These are phyloP conservation scores for Novakomyces olei DNA, from an alignment of 805 yeast species.

Conservation along the genomic window DNA sequence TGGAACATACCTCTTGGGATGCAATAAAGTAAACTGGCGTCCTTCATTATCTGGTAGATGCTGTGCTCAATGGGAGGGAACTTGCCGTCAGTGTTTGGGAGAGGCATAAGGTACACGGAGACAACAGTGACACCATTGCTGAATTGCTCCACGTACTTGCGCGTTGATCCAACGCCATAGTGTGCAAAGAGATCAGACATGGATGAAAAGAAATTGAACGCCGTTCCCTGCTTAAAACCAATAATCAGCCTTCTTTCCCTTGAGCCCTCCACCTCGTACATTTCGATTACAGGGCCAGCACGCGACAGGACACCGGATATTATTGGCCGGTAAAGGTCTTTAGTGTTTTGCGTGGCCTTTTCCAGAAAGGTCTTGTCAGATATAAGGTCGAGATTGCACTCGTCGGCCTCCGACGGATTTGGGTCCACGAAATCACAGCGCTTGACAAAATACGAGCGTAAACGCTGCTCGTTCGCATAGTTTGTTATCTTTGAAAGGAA, in stretches of 20 bases:
- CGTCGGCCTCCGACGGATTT: constrained; percentile 16
- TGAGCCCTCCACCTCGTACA: constrained; percentile 53
- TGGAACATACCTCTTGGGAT: constrained; percentile 73
- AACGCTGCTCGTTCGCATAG: constrained; percentile 23
- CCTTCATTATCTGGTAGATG: constrained; percentile 75
- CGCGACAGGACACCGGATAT: constrained; percentile 45
- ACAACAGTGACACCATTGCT: constrained; percentile 69
- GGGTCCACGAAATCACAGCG: constrained; percentile 32
- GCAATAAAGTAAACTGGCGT: constrained; percentile 77
- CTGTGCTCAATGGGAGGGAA: constrained; percentile 43
- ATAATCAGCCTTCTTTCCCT: constrained; percentile 74
- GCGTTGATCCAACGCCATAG: constrained; percentile 61
- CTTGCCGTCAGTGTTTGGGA: constrained; percentile 15
- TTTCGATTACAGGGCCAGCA: constrained; percentile 83
- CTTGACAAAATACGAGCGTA: constrained; percentile 65
- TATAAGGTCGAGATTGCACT: constrained; percentile 37
- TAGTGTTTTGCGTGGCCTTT: constrained; percentile 62
- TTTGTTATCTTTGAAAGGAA: constrained; percentile 36
- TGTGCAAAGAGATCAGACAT: constrained; percentile 68
- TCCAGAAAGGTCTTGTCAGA: constrained; percentile 61
- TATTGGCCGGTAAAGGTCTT: constrained; percentile 48
- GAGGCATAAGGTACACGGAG: constrained; percentile 61
- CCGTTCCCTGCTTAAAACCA: constrained; percentile 65
- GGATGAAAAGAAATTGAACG: constrained; percentile 75
- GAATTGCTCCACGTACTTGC: constrained; percentile 88